These are phyloP conservation scores for Colletotrichum lini DNA, from an alignment of 2,329 filamentous ascomycete genomes.

Conservation along the genomic window DNA sequence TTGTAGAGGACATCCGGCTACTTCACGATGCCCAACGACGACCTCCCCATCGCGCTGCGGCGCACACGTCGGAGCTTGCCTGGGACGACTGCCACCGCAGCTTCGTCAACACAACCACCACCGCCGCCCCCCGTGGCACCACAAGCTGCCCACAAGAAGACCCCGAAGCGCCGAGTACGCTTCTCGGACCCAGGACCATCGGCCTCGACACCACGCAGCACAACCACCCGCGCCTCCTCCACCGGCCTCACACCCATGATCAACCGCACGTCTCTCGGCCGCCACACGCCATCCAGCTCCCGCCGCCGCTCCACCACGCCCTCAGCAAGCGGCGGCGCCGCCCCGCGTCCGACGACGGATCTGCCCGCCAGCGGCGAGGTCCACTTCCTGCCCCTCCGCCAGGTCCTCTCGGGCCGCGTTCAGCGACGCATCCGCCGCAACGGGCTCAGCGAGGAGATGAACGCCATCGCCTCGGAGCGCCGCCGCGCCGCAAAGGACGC, in stretches of 20 bases:
- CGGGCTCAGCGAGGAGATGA: conserved; percentile 71
- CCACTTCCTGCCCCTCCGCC: conserved; percentile 65
- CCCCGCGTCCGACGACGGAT: conserved; percentile 37
- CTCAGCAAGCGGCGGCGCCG: conserved; percentile 5
- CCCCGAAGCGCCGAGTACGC: conserved; percentile 65
- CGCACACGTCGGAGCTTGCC: conserved; percentile 62
- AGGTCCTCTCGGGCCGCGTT: conserved; percentile 70
- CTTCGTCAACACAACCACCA: background rate
- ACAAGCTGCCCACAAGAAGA: conserved; percentile 37
- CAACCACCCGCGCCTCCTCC: conserved; percentile 50
- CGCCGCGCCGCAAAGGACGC: conserved; percentile 55
- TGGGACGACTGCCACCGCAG: background rate
- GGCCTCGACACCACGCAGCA: conserved; percentile 45
- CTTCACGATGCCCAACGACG: conserved; percentile 54
- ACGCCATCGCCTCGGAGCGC: conserved; percentile 64
- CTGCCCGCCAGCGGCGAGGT: conserved; percentile 54
- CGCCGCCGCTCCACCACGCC: conserved; percentile 59
- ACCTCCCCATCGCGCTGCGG: conserved; percentile 70
- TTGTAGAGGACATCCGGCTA: background rate
- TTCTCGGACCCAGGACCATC: conserved; percentile 71
- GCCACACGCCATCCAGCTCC: conserved; percentile 51
- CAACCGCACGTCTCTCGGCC: conserved; percentile 62
- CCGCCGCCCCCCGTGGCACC: conserved; percentile 41
- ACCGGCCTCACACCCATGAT: conserved; percentile 74
- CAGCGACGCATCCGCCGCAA: conserved; percentile 70